Conservation (phyloP, 148 eudicot species). For the Agrostemma githago region DNA sequence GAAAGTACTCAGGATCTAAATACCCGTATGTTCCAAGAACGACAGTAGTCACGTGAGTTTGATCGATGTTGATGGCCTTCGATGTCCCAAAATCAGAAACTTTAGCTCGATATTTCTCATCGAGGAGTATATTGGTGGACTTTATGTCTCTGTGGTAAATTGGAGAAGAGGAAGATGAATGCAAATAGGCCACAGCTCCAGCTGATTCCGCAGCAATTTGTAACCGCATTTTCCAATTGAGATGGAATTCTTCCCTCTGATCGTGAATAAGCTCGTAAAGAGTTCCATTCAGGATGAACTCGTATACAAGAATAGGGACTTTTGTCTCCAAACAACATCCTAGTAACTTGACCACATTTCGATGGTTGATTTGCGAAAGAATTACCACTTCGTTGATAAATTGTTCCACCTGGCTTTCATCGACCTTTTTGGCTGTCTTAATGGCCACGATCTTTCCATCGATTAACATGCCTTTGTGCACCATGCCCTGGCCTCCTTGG, state of each 20-base stretch:
- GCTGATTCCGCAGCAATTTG: constrained; percentile 24
- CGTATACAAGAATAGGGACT: constrained; percentile 18
- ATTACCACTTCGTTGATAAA: constrained; percentile 19
- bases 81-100: constrained; percentile 25
- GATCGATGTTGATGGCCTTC: constrained; percentile 9
- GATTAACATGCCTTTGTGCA: constrained; percentile 8
- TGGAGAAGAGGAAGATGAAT: constrained; percentile 17
- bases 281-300: constrained; percentile 21
- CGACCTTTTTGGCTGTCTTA: constrained; percentile 12
- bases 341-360: constrained; percentile 16
- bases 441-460: constrained; percentile 15
- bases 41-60: constrained; percentile 20
- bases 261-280: constrained; percentile 13
- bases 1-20: constrained; percentile 36
- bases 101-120: constrained; percentile 19
- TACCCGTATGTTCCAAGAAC: constrained; percentile 24
- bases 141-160: constrained; percentile 23
- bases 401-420: constrained; percentile 11
- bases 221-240: constrained; percentile 21
- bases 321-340: constrained; percentile 26
- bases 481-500: constrained; percentile 15
- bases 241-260: constrained; percentile 15
- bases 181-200: constrained; percentile 16
- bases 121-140: constrained; percentile 17
- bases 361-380: constrained; percentile 18